These are phyloP conservation scores for Aspergillus felis DNA, from an alignment of 2,329 filamentous ascomycete species.

Conservation along the genomic window DNA sequence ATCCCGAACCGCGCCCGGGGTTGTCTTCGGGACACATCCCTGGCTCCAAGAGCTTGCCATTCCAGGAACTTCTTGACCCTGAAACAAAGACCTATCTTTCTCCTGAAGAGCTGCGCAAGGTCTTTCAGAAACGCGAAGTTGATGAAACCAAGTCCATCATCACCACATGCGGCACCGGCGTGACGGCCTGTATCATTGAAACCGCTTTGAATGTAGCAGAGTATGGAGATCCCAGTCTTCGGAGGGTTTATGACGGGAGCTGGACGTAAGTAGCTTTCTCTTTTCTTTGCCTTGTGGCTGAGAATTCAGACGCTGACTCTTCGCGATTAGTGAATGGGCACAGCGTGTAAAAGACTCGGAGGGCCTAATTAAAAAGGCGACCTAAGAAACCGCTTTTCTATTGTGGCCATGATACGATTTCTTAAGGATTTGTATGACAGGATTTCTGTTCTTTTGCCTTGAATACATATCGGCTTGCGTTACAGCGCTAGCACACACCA, in stretches of 20 bases:
- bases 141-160: constrained; percentile 78
- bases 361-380: constrained; percentile 42
- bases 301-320: constrained; percentile 3
- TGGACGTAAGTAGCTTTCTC: constrained; percentile 74
- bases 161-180: constrained; percentile 85
- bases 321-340: constrained; percentile 45
- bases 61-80: constrained; percentile 74
- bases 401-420: constrained; percentile 1
- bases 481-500: constrained; percentile 2
- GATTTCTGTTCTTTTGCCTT: constrained; percentile 1
- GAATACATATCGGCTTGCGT: constrained; percentile 4
- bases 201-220: constrained; percentile 76
- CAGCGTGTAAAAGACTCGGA: constrained; percentile 45
- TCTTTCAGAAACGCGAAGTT: constrained; percentile 78
- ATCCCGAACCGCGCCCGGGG: constrained; percentile 81
- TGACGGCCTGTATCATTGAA: constrained; percentile 88
- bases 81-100: constrained; percentile 76
- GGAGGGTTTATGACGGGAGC: constrained; percentile 88
- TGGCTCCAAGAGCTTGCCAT: constrained; percentile 76
- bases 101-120: constrained; percentile 63
- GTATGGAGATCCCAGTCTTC: constrained; percentile 62
- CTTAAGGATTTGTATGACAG: constrained; percentile 9
- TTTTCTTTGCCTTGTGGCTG: neutral
- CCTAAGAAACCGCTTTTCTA: constrained; percentile 4
- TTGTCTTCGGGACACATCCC: constrained; percentile 90